phyloP scores from a whole-genome alignment of 176 grass and related monocot genomes.

The Raddia guianensis region DNA sequence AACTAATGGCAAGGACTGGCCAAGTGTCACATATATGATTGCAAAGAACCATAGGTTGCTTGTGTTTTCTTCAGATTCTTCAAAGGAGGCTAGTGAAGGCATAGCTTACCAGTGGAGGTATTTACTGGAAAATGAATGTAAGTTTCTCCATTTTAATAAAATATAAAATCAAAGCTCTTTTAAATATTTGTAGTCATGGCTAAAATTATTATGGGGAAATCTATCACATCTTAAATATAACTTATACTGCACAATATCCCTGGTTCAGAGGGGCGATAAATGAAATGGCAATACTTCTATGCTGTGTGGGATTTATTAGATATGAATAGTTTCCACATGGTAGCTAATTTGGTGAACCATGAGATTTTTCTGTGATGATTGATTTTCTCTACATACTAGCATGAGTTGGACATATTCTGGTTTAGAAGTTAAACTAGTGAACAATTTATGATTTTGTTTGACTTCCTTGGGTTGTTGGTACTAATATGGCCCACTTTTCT shows the following conservation, averaged over 20 bases:
- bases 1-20: conserved; percentile 79
- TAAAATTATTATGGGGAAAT: background rate
- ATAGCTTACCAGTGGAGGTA: conserved; percentile 95
- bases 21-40: conserved; percentile 79
- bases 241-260: background rate
- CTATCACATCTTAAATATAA: background rate
- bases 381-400: conserved; percentile 10
- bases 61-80: conserved; percentile 90
- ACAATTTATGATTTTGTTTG: background rate
- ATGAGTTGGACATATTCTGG: background rate
- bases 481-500: background rate
- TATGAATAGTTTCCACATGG: background rate
- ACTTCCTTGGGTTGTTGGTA: background rate
- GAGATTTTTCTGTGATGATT: background rate
- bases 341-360: conserved; percentile 1
- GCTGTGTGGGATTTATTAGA: background rate
- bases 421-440: conserved; percentile 1
- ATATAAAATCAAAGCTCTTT: background rate
- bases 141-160: conserved; percentile 27
- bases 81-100: conserved; percentile 85
- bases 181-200: background rate
- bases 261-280: conserved; percentile 2
- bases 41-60: conserved; percentile 77
- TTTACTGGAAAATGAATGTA: conserved; percentile 95
- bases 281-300: background rate